Evolutionary conservation across 345 rosid species (phyloP).

Genomic region (Rhodomyrtus tomentosa): DNA sequence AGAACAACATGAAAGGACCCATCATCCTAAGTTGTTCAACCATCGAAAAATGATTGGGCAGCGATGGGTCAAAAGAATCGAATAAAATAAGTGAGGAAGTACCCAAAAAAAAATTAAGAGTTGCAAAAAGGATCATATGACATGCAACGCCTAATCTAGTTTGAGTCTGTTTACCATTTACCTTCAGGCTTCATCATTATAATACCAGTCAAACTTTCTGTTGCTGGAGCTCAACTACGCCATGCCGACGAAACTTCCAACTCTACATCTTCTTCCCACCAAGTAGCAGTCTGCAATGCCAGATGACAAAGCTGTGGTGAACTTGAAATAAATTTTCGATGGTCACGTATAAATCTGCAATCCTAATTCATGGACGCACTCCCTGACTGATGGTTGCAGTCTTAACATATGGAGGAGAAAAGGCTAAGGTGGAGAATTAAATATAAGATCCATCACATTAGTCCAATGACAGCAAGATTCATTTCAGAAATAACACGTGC

Average conservation of each 20-base stretch:
- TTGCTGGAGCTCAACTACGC: conserved; percentile 41
- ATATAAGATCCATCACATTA: neutral
- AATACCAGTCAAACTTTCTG: neutral
- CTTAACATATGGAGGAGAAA: neutral
- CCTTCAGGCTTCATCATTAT: neutral
- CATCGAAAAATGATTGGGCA: neutral
- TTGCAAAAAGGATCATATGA: neutral
- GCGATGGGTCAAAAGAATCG: neutral
- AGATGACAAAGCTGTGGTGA: neutral
- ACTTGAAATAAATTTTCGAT: neutral
- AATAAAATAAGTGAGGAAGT: neutral
- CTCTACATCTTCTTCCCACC: conserved; percentile 97
- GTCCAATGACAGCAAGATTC: neutral
- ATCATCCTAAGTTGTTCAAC: neutral
- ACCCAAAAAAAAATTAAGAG: neutral
- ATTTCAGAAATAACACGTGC: neutral
- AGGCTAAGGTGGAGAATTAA: neutral
- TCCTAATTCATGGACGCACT: neutral
- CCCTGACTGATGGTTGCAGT: neutral
- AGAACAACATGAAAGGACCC: neutral
- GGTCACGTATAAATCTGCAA: neutral
- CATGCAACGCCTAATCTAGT: neutral
- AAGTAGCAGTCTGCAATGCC: conserved; percentile 59
- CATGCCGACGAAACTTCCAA: conserved; percentile 72
- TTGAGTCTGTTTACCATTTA: neutral